These are phyloP conservation scores for Gloeophyllum trabeum DNA, from an alignment of 768 basidiomycete species.

Conservation along the genomic window DNA sequence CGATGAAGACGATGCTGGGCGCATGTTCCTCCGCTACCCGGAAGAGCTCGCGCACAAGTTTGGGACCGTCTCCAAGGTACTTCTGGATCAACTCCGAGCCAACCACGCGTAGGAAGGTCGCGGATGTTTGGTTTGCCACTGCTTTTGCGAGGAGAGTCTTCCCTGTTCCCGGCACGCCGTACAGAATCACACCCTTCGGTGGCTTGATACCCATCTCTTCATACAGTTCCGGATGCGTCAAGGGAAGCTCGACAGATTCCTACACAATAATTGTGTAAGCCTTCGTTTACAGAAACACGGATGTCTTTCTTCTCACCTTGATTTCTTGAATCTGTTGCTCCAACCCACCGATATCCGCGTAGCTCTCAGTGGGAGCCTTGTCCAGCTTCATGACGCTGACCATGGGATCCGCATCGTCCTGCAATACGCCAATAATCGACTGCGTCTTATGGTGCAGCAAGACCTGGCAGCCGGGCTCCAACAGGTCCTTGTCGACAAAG, in stretches of 20 bases:
- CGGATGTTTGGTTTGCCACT: constrained; percentile 96
- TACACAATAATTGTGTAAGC: constrained; percentile 17
- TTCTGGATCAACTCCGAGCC: constrained; percentile 99
- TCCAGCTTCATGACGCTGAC: constrained; percentile 99
- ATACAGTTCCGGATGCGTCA: constrained; percentile 96
- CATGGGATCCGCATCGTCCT: constrained; percentile 91
- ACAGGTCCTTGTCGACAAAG: constrained; percentile 94
- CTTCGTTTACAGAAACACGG: background rate
- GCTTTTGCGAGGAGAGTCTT: constrained; percentile 97
- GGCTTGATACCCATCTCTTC: constrained; percentile 99
- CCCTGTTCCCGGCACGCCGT: constrained; percentile 96
- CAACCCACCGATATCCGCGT: constrained; percentile 95
- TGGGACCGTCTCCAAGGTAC: constrained; percentile 97
- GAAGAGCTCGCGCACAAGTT: constrained; percentile 95
- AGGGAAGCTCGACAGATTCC: constrained; percentile 96
- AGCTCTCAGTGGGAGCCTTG: constrained; percentile 98
- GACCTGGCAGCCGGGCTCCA: constrained; percentile 94
- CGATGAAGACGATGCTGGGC: constrained; percentile 98
- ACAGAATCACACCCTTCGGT: constrained; percentile 99
- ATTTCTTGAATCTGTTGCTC: constrained; percentile 98
- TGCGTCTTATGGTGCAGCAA: constrained; percentile 94
- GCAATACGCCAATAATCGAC: constrained; percentile 88
- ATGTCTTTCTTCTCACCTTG: constrained; percentile 77
- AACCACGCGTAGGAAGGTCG: constrained; percentile 94
- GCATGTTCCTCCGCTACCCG: constrained; percentile 95